Evolutionary conservation across 495 filamentous ascomycete species (phyloP), one percentile per base, ranked within the genome.

Genomic region (Annulohypoxylon maeteangense): DNA sequence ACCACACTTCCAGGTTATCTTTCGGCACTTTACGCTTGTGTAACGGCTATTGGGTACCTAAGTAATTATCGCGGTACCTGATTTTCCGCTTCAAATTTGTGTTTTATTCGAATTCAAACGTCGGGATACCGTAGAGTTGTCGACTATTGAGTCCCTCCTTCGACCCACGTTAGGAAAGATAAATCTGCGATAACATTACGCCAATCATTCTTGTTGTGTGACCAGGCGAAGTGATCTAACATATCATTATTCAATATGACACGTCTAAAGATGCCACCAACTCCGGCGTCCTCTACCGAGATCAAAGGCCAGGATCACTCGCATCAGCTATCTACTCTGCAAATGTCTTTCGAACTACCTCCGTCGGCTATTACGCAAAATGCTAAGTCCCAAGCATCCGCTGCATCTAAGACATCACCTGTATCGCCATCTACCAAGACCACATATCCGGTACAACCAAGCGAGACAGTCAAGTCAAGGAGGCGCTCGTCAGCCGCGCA

Each of bases 241-340:
- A 62, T 8, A 69, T 65, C 54, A 32, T 42, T 59, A 36, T 55
- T 68, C 70, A 85, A 65, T 71, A 95, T 96, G 92, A 90, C 91
- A 82, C 90, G 86, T 53, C 82, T 87, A 50, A 83, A 83, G 61
- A 83, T 90, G 48, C 93, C 91, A 42, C 94, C 93, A 44, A 97
- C 94, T 5, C 95, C 95, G 25, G 89, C 89, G 56, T 92, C 93
- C 56, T 96, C 93, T 11, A 90, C 90, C 40, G 93, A 96, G 74
- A 90, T 97, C 73, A 85, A 87, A 32, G 89, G 90, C 69, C 91
- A 95, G 78, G 90, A 94, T 68, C 86, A 90, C 67, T 81, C 85
- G 34, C 90, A 92, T 70, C 68, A 79, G 29, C 79, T 83, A 10
- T 72, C 81, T 6, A 75, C 82, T 5, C 74, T 82, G 0, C 80